Evolutionary conservation across 2,329 filamentous ascomycete species (phyloP), one percentile per base, ranked within the genome.

Genomic region (Hymenoscyphus albidus): DNA sequence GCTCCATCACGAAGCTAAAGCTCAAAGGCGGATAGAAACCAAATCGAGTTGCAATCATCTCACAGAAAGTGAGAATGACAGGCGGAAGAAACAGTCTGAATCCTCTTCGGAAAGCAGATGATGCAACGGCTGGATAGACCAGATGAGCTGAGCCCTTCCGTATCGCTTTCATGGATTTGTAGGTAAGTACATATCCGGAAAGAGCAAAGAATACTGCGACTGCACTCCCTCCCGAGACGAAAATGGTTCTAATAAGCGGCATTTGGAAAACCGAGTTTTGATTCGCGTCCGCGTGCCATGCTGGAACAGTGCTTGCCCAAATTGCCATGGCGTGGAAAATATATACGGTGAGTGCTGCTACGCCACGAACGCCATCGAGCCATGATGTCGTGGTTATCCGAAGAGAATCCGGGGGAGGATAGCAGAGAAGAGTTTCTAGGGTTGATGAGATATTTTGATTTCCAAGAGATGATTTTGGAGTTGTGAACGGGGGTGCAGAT

Each of bases 181-280:
- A 74, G 1, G 80, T 78, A 27, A 82, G 76, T 0, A 77, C 80
- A 67, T 81, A 81, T 42, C 80, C 80, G 1, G 80, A 82, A 39
- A 82, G 77, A 62, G 80, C 76, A 70, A 82, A 82, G 72, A 82
- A 82, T 55, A 82, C 73, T 66, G 80, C 77, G 1, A 82, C 80
- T 73, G 80, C 79, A 14, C 79, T 76, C n/a, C 77, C 76, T 16
- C 80, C 80, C 27, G 78, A 77, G 54, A 68, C 68, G 68, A 77
- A 81, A 22, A 81, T 65, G 35, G 80, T 73, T 40, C 79, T 76
- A 4, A 80, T 7, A 58, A 78, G 75, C 1, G 80, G 80, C 5
- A 81, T 70, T 65, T 81, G 80, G n/a, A 81, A 66, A 10, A 73
- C 60, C 57, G 63, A 69, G 38, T 74, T 74, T 39, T 75, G 70